Evolutionary conservation across 2,329 filamentous ascomycete genomes (phyloP), one percentile per base, ranked within the genome.

Genomic region (Verticillium klebahnii): DNA sequence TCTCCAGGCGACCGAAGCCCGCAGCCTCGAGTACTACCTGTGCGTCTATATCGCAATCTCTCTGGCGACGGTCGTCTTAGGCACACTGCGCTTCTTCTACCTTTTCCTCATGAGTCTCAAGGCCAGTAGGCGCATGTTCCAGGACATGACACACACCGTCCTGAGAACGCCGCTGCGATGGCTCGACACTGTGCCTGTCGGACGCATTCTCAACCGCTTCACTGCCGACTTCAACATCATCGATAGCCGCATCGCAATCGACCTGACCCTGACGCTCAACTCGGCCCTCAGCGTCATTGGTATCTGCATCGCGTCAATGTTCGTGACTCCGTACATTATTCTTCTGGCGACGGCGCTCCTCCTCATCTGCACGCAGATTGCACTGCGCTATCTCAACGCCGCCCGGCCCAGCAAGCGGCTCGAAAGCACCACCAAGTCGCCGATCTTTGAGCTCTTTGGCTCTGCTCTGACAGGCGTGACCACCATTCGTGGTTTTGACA

Each of bases 361-460:
- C 1, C 65, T 75, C 0, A 72, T 88, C 11, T 88, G 84, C 65
- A 69, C 84, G n/a, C 73, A 83, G 63, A 83, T 87, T 61, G 88
- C 86, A 1, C 69, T 80, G 3, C 78, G 77, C 39, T 95, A 91
- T 69, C 80, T 95, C 6, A 76, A 82, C n/a, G 90, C 84, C 1
- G 90, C 90, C 0, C 82, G 91, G 45, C 90, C 92, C 36, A 82
- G 90, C 64, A 94, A 93, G 75, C 82, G 91, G 5, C 82, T 94
- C 1, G 91, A 94, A 72, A 91, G 88, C 66, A 91, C 84, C 3
- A 84, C 86, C 61, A 93, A 92, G 73, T 91, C 88, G 0, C 91
- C 91, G 0, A 86, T 94, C 1, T 93, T 92, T 67, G 91, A 94
- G 71, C 87, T 91, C 64, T 93, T 94, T 68, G 88, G 88, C 12